These are phyloP conservation scores for Lachancea cidri DNA, from an alignment of 805 yeast species.

Conservation along the genomic window DNA sequence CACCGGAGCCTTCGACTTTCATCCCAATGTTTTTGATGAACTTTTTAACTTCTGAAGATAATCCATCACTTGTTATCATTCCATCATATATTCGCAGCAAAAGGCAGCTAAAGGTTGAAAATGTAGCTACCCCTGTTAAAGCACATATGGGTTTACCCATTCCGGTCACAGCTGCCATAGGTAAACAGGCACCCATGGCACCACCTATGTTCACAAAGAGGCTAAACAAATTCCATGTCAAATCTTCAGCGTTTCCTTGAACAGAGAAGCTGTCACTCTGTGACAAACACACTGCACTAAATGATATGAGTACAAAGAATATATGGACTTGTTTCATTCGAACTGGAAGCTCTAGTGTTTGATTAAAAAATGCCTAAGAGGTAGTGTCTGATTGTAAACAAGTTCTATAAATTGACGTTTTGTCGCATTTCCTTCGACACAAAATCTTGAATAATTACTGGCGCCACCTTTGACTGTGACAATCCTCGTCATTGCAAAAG, in stretches of 20 bases:
- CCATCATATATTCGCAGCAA: constrained; percentile 7
- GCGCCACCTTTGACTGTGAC: too few species aligned
- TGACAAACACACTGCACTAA: background rate
- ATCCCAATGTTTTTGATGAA: constrained; percentile 6
- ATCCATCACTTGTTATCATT: constrained; percentile 1
- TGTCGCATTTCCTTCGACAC: too few species aligned
- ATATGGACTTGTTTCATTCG: background rate
- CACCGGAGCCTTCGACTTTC: background rate
- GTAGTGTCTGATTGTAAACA: too few species aligned
- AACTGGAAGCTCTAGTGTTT: background rate
- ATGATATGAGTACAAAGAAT: background rate
- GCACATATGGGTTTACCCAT: constrained; percentile 7
- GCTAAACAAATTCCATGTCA: constrained; percentile 7
- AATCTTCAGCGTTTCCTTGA: constrained; percentile 2
- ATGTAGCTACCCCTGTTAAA: constrained; percentile 5
- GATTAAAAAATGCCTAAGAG: background rate
- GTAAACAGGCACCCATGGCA: constrained; percentile 4
- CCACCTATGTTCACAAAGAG: constrained; percentile 5
- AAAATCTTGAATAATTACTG: too few species aligned
- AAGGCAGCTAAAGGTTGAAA: constrained; percentile 3
- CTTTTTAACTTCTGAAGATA: constrained; percentile 1
- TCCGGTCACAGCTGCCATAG: constrained; percentile 5
- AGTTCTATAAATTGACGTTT: too few species aligned
- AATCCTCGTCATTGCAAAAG: too few species aligned
- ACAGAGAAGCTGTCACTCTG: constrained; percentile 1